phyloP scores from a whole-genome alignment of 1,284 basidiomycete genomes.

The Puccinia horiana region DNA sequence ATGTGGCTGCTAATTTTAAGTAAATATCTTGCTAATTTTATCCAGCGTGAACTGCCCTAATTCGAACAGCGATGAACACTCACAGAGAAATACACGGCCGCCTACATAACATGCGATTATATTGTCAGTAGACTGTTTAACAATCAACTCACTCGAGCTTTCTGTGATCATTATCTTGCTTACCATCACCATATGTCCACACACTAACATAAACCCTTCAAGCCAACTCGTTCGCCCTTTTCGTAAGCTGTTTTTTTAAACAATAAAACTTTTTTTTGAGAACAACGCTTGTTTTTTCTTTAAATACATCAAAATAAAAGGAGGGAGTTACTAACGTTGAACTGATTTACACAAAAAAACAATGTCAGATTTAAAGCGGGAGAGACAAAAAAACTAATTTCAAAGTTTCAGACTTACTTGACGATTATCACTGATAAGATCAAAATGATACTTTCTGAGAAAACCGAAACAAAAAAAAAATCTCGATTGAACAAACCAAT shows the following conservation, averaged over 20 bases:
- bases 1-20: too few species aligned
- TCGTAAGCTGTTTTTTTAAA: conserved; percentile 23
- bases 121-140: too few species aligned
- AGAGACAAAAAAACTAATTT: background rate
- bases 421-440: conserved; percentile 28
- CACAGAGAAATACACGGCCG: too few species aligned
- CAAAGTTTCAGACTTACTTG: conserved; percentile 36
- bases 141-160: too few species aligned
- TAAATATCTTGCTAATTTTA: too few species aligned
- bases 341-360: background rate
- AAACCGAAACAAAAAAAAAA: background rate
- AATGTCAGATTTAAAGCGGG: background rate
- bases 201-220: conserved; percentile 39
- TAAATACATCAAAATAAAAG: background rate
- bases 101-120: too few species aligned
- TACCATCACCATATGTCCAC: conserved; percentile 29
- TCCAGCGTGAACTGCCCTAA: too few species aligned
- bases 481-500: background rate
- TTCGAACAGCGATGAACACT: too few species aligned
- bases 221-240: conserved; percentile 36
- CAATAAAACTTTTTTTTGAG: background rate
- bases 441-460: conserved; percentile 29
- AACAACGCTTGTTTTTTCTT: too few species aligned
- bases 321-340: conserved; percentile 15
- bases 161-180: too few species aligned